Conservation (phyloP, 2,329 filamentous ascomycete species). For the Trichoderma semiorbis region DNA sequence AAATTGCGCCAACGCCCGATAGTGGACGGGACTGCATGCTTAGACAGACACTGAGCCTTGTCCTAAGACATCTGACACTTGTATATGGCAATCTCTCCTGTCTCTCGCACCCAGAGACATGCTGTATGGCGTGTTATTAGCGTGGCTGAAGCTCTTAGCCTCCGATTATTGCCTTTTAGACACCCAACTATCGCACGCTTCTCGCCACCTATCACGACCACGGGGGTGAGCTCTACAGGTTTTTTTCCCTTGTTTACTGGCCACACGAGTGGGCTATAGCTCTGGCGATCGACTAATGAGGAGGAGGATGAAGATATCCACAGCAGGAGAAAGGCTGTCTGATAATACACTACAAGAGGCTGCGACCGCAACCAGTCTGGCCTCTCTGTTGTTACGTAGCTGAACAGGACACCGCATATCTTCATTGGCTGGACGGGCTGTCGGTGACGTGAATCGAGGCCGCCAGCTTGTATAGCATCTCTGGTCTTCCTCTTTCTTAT, state of each 20-base stretch:
- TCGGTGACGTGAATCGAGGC: neutral
- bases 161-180: conserved; percentile 9
- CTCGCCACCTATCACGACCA: conserved; percentile 1
- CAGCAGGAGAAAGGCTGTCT: neutral
- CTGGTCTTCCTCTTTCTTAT: neutral
- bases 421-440: neutral
- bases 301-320: neutral
- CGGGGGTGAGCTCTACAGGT: neutral
- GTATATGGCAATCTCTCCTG: neutral
- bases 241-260: neutral
- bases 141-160: neutral
- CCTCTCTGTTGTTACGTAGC: neutral
- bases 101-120: neutral
- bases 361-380: neutral
- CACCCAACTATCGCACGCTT: neutral
- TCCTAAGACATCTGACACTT: neutral
- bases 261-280: neutral
- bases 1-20: neutral
- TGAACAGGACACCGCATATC: neutral
- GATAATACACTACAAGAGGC: neutral
- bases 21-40: neutral
- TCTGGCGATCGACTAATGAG: neutral
- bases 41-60: neutral
- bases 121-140: neutral
- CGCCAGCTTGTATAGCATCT: conserved; percentile 1